Base-by-base conservation (phyloP, 257 asterid species). In the Oldenlandia corymbosa region DNA sequence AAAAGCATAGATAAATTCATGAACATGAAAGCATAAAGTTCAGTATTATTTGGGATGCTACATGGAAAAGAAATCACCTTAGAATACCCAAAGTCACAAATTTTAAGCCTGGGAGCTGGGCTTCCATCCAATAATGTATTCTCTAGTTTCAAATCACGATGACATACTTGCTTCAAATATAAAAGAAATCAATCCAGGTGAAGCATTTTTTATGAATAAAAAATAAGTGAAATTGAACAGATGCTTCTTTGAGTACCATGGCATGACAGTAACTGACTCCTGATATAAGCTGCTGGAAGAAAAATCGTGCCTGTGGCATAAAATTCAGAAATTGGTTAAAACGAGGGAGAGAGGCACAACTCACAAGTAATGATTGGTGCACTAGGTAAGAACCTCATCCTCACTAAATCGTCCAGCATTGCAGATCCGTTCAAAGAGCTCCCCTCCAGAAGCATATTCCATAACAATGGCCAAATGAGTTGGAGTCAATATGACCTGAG, bases 401-500 rank as follows among this genome's bases (percentile, higher is more conserved):
- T 93, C 99, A 41, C 99, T 87, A 78, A 93, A 93, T 31, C 99
- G 78, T 57, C 99, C 99, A 3, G 99, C 99, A 81, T 84, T 93
- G 84, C 99, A 93, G 69, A 93, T 93, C 62, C 95, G 76, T 58
- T 93, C 99, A 54, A 93, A 93, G 27, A 93, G 83, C 80, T 93
- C 99, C 31, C 99, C 99, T 53, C 99, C 99, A 21, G 99, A 78
- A n/a, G 99, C 99, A 48, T 82, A 93, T 72, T 93, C 99, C 99
- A 93, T 93, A 66, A 93, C 99, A 71, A 93, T 90, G 21, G 99
- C 99, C 87, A 93, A 74, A 80, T 93, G 99, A 4, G 96, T 87
- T 13, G 99, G 99, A 18, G 97, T 90, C 46, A 90, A 78, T 64
- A 92, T 83, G 43, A 92, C 96, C 99, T 90, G 70, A 26, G 62